Base-by-base conservation (phyloP, 805 yeast species). In the Kluyveromyces wickerhamii region DNA sequence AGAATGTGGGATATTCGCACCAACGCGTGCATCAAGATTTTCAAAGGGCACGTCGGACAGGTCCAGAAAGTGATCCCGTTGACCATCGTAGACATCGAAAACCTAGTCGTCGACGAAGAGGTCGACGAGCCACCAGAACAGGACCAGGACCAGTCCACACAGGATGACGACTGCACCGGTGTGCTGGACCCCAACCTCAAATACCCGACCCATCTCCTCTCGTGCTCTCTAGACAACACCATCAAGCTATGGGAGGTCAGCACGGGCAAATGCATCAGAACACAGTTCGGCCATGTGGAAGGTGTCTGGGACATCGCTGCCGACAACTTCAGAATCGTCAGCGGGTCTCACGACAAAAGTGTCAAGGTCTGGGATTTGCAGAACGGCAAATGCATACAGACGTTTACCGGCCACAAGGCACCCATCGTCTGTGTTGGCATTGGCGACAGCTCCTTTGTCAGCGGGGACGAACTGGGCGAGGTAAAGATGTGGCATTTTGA, bases 281-380 rank as follows among this genome's bases (percentile, higher is more conserved):
- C 98, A 0, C 89, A 92, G 58, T 92, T 89, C 63, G 98, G 98
- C 2, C 98, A 92, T 54, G 86, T 89, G 36, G 97, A 92, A 60
- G 98, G 98, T 15, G 95, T 92, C 13, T 89, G 97, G 96, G 86
- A 89, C 27, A 81, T 92, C 37, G 86, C 92, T 12, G 95, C 96
- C 1, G 97, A 92, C 63, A 87, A 88, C 25, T 92, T 92, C 67
- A 72, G 98, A 45, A 83, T 92, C 29, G 83, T 89, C 8, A 79
- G 92, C 49, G 97, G 97, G 2, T 88, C 96, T 1, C 96, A 92
- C 53, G 98, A 92, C 63, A 72, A 86, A 42, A 66, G 78, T 29
- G 83, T 88, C 41, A 92, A 92, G 57, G 83, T 92, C 5, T 92
- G 98, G 98, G 98, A 92, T 55, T 66, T 92, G 41, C 96, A 92